Evolutionary conservation across 768 basidiomycete species (phyloP).

Genomic region (Hydnomerulius pinastri): DNA sequence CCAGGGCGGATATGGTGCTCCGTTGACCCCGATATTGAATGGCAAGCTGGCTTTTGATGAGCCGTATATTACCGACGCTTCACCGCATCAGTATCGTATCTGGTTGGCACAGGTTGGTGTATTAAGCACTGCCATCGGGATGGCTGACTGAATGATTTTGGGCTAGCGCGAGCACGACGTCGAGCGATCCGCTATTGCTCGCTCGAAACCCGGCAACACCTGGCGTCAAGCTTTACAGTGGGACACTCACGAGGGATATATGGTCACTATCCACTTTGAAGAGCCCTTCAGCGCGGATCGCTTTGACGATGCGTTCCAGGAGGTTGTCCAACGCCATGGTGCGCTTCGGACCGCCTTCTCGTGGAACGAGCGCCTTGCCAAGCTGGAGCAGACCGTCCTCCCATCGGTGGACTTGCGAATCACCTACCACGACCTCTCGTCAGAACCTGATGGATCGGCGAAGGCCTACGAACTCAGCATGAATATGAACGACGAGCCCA

Average conservation of each 20-base stretch:
- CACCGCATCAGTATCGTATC: constrained; percentile 16
- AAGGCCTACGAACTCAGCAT: constrained; percentile 15
- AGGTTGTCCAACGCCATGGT: constrained; percentile 15
- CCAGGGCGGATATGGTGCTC: constrained; percentile 8
- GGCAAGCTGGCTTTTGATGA: constrained; percentile 14
- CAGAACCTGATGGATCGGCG: constrained; percentile 3
- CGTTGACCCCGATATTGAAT: constrained; percentile 11
- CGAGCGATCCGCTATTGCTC: neutral
- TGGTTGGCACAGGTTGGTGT: constrained; percentile 13
- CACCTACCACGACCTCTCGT: constrained; percentile 7
- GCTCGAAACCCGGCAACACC: constrained; percentile 1
- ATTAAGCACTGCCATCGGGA: neutral
- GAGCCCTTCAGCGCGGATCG: constrained; percentile 5
- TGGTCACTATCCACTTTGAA: constrained; percentile 8
- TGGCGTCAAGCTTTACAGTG: constrained; percentile 11
- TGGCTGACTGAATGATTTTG: neutral
- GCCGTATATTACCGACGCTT: constrained; percentile 15
- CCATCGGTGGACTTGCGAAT: constrained; percentile 9
- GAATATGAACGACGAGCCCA: constrained; percentile 6
- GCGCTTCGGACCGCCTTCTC: constrained; percentile 14
- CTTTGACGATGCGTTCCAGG: constrained; percentile 10
- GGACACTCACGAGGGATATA: constrained; percentile 16
- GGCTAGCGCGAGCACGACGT: constrained; percentile 10
- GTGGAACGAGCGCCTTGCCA: constrained; percentile 11
- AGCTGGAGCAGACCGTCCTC: constrained; percentile 13